phyloP scores from a whole-genome alignment of 371 early-diverging fungal species.

The Rhizopus sp. region DNA sequence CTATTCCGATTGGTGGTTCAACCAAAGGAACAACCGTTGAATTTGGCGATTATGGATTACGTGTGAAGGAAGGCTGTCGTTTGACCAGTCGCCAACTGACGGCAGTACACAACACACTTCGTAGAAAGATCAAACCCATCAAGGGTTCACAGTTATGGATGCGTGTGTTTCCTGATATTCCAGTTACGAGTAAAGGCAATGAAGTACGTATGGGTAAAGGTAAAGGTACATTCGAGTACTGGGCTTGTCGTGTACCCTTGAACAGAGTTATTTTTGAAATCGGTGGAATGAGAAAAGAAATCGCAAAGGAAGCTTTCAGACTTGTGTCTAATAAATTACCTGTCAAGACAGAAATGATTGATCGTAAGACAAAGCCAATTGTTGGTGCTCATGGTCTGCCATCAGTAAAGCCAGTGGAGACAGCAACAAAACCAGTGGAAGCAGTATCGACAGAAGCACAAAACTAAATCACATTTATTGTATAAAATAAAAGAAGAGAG shows the following conservation, averaged over 20 bases:
- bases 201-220: slow-evolving; percentile 98
- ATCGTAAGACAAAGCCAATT: slow-evolving; percentile 57
- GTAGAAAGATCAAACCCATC: slow-evolving; percentile 82
- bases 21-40: slow-evolving; percentile 85
- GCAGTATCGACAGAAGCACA: neutral
- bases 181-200: slow-evolving; percentile 89
- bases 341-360: slow-evolving; percentile 76
- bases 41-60: slow-evolving; percentile 90
- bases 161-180: slow-evolving; percentile 91
- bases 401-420: slow-evolving; percentile 8
- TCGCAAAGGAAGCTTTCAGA: slow-evolving; percentile 81
- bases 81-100: slow-evolving; percentile 84
- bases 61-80: slow-evolving; percentile 82
- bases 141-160: slow-evolving; percentile 89
- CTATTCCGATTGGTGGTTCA: slow-evolving; percentile 80
- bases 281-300: slow-evolving; percentile 71
- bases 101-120: slow-evolving; percentile 72
- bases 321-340: slow-evolving; percentile 73
- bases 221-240: slow-evolving; percentile 94
- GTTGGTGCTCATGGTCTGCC: slow-evolving; percentile 49
- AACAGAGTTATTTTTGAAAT: slow-evolving; percentile 91
- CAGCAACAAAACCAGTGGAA: neutral
- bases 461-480: neutral
- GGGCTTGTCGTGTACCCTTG: slow-evolving; percentile 87
- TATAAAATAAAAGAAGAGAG: neutral